These are phyloP conservation scores for Colletotrichum horii DNA, from an alignment of 2,329 filamentous ascomycete genomes.

Conservation along the genomic window DNA sequence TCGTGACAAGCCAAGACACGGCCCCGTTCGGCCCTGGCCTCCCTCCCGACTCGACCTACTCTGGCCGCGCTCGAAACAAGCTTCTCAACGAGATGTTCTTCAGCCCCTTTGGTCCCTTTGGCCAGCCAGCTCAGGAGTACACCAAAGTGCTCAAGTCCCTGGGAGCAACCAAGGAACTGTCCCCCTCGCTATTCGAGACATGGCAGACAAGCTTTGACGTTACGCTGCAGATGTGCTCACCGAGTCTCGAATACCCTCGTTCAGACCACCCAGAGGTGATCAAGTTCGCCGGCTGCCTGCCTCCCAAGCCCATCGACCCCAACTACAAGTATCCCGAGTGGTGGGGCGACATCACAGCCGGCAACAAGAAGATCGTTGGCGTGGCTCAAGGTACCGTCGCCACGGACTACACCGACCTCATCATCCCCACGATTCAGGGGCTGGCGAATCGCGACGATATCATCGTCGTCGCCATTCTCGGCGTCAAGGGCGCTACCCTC, in stretches of 20 bases:
- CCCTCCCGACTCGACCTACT: constrained; percentile 39
- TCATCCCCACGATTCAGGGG: constrained; percentile 49
- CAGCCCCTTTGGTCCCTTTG: constrained; percentile 26
- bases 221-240: constrained; percentile 41
- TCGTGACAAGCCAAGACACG: constrained; percentile 39
- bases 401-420: constrained; percentile 41
- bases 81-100: constrained; percentile 27
- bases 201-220: constrained; percentile 36
- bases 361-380: constrained; percentile 44
- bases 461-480: constrained; percentile 36
- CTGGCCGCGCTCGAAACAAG: constrained; percentile 39
- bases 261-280: constrained; percentile 41
- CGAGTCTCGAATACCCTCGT: constrained; percentile 43
- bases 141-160: constrained; percentile 30
- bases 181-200: constrained; percentile 28
- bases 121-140: constrained; percentile 25
- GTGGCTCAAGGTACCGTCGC: constrained; percentile 54
- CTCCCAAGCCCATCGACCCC: constrained; percentile 33
- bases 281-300: constrained; percentile 48
- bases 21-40: constrained; percentile 43
- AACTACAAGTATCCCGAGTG: constrained; percentile 43
- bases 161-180: constrained; percentile 28
- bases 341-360: constrained; percentile 46
- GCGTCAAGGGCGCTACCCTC: constrained; percentile 27
- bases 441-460: constrained; percentile 45